These are phyloP conservation scores for Arachis stenosperma DNA, from an alignment of 306 rosid species.

Conservation along the genomic window DNA sequence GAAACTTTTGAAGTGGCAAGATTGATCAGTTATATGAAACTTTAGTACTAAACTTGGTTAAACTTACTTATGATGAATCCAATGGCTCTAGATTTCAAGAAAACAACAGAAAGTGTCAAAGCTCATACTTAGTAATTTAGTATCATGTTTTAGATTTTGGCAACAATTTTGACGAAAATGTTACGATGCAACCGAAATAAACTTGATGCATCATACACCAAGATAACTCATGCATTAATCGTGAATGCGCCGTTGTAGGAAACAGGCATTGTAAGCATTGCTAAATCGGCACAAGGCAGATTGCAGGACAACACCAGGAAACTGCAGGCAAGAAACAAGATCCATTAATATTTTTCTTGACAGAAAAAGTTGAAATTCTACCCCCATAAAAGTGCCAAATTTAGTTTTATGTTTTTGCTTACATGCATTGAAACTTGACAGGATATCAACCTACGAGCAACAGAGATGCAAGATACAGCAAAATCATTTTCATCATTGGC, in stretches of 20 bases:
- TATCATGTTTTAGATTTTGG: neutral
- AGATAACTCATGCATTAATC: slow-evolving; percentile 1
- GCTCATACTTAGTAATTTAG: neutral
- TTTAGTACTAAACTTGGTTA: neutral
- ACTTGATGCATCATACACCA: too few species aligned
- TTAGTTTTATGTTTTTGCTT: neutral
- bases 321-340: slow-evolving; percentile 52
- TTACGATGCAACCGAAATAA: too few species aligned
- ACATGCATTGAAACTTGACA: slow-evolving; percentile 38
- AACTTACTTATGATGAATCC: neutral
- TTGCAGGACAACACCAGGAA: slow-evolving; percentile 67
- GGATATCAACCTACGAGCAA: slow-evolving; percentile 60
- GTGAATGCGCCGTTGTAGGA: slow-evolving; percentile 55
- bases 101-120: neutral
- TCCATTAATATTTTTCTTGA: too few species aligned
- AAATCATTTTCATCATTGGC: slow-evolving; percentile 85
- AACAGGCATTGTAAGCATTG: slow-evolving; percentile 41
- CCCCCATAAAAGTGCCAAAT: neutral
- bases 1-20: slow-evolving; percentile 1
- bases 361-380: neutral
- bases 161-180: neutral
- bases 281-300: slow-evolving; percentile 70
- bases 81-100: slow-evolving; percentile 15
- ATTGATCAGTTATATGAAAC: slow-evolving; percentile 15
- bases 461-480: slow-evolving; percentile 84